Evolutionary conservation across 441 rosid species (phyloP).

Genomic region (Viola pubescens): DNA sequence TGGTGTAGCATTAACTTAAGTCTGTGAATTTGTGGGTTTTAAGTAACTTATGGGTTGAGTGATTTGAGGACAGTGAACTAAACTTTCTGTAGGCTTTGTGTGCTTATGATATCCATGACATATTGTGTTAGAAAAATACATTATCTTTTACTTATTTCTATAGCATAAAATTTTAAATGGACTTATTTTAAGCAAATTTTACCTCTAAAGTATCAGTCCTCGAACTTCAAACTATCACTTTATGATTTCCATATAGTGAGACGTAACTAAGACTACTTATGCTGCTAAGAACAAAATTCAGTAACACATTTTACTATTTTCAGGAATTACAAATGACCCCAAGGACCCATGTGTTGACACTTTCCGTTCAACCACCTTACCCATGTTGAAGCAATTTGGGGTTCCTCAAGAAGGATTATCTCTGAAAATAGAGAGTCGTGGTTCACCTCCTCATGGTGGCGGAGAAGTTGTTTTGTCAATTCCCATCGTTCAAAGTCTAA

Average conservation of each 20-base stretch:
- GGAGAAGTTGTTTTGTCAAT: conserved; percentile 69
- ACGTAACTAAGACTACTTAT: neutral
- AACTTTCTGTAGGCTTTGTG: too few species aligned
- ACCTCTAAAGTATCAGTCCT: too few species aligned
- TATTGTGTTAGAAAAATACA: too few species aligned
- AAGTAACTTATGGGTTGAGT: too few species aligned
- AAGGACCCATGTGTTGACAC: conserved; percentile 76
- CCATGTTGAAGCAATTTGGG: conserved; percentile 66
- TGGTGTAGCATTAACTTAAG: too few species aligned
- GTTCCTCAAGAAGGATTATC: conserved; percentile 69
- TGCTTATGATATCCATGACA: too few species aligned
- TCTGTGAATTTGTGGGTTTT: too few species aligned
- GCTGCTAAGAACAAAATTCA: neutral
- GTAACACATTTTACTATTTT: conserved; percentile 10
- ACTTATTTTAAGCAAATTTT: too few species aligned
- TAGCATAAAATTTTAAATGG: too few species aligned
- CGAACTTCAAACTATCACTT: too few species aligned
- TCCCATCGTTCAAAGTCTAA: conserved; percentile 49
- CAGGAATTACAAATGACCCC: conserved; percentile 79
- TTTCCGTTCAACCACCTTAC: conserved; percentile 57
- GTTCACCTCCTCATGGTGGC: conserved; percentile 72
- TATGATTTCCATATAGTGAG: neutral
- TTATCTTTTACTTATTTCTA: too few species aligned
- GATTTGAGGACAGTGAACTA: too few species aligned
- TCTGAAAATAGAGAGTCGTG: conserved; percentile 65